Base-by-base conservation (phyloP, 169 alveolate species). In the Eimeria falciformis region DNA sequence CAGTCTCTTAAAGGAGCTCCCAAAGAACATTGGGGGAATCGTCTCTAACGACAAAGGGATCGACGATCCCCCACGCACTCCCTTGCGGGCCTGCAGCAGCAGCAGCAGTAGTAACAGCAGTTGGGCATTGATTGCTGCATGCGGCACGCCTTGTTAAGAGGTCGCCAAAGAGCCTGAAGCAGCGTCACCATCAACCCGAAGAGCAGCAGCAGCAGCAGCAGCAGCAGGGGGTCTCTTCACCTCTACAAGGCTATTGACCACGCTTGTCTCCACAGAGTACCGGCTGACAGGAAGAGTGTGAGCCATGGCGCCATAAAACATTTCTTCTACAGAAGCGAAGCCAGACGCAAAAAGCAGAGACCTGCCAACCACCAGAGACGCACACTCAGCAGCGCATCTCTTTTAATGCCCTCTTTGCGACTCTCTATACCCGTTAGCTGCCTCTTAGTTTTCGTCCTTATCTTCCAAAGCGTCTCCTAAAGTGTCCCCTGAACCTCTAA, bases 221-320 rank as follows among this genome's bases (percentile, higher is more conserved):
- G 83, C 83, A 73, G 83, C 83, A 73, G 87, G 21, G 23, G 25
- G n/a, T n/a, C n/a, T n/a, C n/a, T 69, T 40, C 40, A 86, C 92
- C 86, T 66, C 75, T 37, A 86, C 92, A 6, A 86, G 85, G 33
- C 62, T 66, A n/a, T 65, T 77, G 45, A 86, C 37, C 14, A 86
- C 45, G 37, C 47, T 29, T 50, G 55, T 85, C 56, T 86, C 92
- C 0, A 86, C 92, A 37, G 92, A 77, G 71, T 66, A 86, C 29
- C 55, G 45, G 86, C 85, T 66, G 58, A 86, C 92, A 25, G 92
- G 92, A 18, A 86, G 85, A 33, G 92, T 21, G 58, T 86, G 92
- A 12, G 92, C 92, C 92, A 86, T 68, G 29, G 78, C 58, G 37
- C 92, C 92, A 58, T 86, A 86, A 43, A 86, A 69, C 92, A 86